Conservation (phyloP, 306 rosid species). For the Quercus berberidifolia region DNA sequence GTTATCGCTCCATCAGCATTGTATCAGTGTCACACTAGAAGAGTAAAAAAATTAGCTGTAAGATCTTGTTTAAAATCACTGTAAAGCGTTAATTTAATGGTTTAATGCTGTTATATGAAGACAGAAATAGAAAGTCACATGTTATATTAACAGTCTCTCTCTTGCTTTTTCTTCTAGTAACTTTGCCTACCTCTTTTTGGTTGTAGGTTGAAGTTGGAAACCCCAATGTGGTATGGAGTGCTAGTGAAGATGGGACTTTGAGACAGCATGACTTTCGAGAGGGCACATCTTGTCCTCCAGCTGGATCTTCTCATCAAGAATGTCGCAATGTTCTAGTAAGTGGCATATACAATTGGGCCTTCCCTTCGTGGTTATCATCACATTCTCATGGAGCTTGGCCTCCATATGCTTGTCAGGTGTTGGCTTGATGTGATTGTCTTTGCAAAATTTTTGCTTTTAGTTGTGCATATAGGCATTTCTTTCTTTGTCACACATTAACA, state of each 20-base stretch:
- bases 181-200: slow-evolving; percentile 11
- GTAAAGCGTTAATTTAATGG: slow-evolving; percentile 5
- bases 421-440: not conserved
- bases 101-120: slow-evolving; percentile 11
- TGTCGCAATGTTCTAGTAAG: slow-evolving; percentile 86
- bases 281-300: slow-evolving; percentile 81
- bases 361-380: not conserved
- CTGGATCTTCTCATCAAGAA: slow-evolving; percentile 86
- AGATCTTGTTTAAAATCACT: slow-evolving; percentile 33
- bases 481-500: not conserved
- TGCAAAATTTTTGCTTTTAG: not conserved
- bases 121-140: not conserved
- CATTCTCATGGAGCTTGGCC: not conserved
- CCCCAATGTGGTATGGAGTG: slow-evolving; percentile 98
- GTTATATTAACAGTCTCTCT: not conserved
- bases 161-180: slow-evolving; percentile 17
- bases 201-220: slow-evolving; percentile 92
- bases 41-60: slow-evolving; percentile 98
- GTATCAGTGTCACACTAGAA: slow-evolving; percentile 80
- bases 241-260: slow-evolving; percentile 99
- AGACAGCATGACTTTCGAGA: slow-evolving; percentile 97
- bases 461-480: not conserved
- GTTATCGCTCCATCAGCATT: slow-evolving; percentile 60
- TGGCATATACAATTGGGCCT: not conserved
- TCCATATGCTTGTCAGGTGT: not conserved